Percentiles rank a stretch among this genome's conserved stretches.
Evolutionary conservation across 805 yeast genomes (phyloP).

Genomic region (Ogataea ramenticola): DNA sequence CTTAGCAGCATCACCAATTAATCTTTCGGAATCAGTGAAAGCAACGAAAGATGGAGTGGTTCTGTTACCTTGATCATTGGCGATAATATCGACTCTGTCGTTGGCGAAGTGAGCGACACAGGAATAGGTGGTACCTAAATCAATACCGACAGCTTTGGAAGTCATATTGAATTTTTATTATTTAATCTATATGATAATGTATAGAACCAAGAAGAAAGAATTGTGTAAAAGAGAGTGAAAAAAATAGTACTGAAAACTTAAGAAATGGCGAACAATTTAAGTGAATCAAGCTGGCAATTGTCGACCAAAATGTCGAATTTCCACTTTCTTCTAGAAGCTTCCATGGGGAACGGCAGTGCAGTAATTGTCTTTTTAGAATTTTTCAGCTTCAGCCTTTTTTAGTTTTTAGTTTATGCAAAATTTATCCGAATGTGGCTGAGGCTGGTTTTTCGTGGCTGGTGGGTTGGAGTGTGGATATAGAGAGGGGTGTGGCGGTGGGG

Average conservation of each 20-base stretch:
- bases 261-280: neutral
- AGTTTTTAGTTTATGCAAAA: too few species aligned
- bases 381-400: too few species aligned
- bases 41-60: slow-evolving; percentile 96
- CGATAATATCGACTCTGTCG: slow-evolving; percentile 89
- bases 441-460: too few species aligned
- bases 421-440: too few species aligned
- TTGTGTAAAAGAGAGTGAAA: neutral
- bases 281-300: too few species aligned
- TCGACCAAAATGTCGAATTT: neutral
- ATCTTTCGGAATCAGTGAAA: slow-evolving; percentile 85
- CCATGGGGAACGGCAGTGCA: too few species aligned
- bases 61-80: slow-evolving; percentile 98
- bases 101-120: slow-evolving; percentile 92
- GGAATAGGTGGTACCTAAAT: slow-evolving; percentile 84
- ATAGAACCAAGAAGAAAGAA: neutral
- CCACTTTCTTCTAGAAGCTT: neutral
- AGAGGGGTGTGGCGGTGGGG: too few species aligned
- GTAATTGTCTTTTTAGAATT: too few species aligned
- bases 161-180: too few species aligned
- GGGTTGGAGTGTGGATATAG: too few species aligned
- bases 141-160: slow-evolving; percentile 61
- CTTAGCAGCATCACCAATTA: slow-evolving; percentile 95
- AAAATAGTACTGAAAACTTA: neutral
- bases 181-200: too few species aligned